Evolutionary conservation across 345 rosid genomes (phyloP).

Genomic region (Hevea brasiliensis): DNA sequence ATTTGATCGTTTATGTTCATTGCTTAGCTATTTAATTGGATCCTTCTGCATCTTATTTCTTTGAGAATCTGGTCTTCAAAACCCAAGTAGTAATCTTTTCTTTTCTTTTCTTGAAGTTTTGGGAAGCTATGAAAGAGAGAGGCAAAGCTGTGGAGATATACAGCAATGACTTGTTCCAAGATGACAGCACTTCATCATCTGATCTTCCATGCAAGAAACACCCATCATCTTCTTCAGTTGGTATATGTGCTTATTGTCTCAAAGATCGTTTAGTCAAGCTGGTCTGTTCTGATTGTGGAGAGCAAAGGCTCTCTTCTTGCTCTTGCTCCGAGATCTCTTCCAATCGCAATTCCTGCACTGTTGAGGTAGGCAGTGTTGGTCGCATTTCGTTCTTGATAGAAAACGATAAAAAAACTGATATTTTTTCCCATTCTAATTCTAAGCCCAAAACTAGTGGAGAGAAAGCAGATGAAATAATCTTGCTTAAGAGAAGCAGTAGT

Average conservation of each 20-base stretch:
- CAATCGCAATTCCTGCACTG: conserved; percentile 56
- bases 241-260: conserved; percentile 82
- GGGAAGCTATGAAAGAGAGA: conserved; percentile 69
- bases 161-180: conserved; percentile 30
- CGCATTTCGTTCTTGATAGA: conserved; percentile 88
- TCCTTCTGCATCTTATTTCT: too few relatives aligned
- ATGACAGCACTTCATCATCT: conserved; percentile 42
- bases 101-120: background rate
- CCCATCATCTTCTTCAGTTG: conserved; percentile 67
- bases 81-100: background rate
- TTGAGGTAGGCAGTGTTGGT: conserved; percentile 64
- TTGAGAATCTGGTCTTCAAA: background rate
- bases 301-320: conserved; percentile 88
- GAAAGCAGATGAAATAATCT: conserved; percentile 48
- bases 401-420: conserved; percentile 43
- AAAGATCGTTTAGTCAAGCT: conserved; percentile 80
- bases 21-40: background rate
- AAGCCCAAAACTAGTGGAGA: conserved; percentile 34
- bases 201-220: conserved; percentile 83
- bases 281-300: conserved; percentile 94
- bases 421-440: conserved; percentile 27
- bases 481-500: conserved; percentile 80
- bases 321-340: conserved; percentile 84
- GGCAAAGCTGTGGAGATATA: conserved; percentile 71
- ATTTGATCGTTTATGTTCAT: background rate